These are phyloP conservation scores for Amyloporia xantha DNA, from an alignment of 768 basidiomycete genomes.

Conservation along the genomic window DNA sequence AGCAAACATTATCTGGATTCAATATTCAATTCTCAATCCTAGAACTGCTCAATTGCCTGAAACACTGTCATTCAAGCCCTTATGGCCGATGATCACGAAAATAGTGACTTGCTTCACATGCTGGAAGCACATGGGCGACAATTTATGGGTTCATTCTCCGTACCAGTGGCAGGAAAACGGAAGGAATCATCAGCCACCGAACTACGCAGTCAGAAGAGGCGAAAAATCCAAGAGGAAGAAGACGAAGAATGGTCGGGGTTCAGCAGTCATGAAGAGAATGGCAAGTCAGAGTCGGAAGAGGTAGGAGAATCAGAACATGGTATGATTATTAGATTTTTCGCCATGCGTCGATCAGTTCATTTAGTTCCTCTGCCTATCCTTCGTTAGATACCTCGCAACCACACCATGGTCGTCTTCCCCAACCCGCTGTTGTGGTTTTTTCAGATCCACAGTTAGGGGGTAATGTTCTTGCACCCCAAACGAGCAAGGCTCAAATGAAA, in stretches of 20 bases:
- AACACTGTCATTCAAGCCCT: no score
- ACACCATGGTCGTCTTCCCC: constrained; percentile 15
- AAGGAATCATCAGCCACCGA: constrained; percentile 10
- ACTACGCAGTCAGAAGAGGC: constrained; percentile 11
- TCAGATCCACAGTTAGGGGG: constrained; percentile 27
- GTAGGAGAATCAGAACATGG: background rate
- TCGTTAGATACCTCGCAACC: constrained; percentile 36
- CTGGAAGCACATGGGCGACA: constrained; percentile 41
- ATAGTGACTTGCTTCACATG: constrained; percentile 31
- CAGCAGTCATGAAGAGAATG: constrained; percentile 6
- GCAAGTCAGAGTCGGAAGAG: constrained; percentile 3
- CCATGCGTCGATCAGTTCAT: no score
- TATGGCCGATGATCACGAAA: no score
- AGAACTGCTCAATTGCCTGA: no score
- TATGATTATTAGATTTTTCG: background rate
- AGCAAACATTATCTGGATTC: no score
- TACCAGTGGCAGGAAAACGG: constrained; percentile 15
- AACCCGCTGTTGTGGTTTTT: constrained; percentile 54
- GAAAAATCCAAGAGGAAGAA: constrained; percentile 19
- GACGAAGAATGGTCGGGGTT: constrained; percentile 40
- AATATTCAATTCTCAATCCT: no score
- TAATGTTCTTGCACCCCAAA: constrained; percentile 15
- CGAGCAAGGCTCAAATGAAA: constrained; percentile 43
- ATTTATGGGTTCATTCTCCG: constrained; percentile 37
- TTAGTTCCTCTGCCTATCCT: background rate